Percentiles rank a stretch among this genome's conserved stretches.
These are phyloP conservation scores for Conoideocrella luteorostrata DNA, from an alignment of 2,329 filamentous ascomycete genomes.

Conservation along the genomic window DNA sequence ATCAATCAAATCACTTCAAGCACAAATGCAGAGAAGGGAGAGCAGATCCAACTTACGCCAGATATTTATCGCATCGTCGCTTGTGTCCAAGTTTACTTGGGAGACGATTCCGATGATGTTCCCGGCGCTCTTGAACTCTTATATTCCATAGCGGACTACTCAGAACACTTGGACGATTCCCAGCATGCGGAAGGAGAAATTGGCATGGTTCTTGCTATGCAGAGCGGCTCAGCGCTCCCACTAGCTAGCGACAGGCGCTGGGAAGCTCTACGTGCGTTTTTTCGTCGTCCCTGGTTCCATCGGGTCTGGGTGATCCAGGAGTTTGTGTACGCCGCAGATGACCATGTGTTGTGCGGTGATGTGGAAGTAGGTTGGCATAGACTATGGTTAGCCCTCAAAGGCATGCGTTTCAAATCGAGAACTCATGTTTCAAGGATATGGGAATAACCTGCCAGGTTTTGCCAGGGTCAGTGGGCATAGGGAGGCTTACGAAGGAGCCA, in stretches of 20 bases:
- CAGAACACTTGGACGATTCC: conserved; percentile 8
- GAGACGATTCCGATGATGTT: conserved; percentile 7
- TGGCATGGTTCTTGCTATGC: conserved; percentile 5
- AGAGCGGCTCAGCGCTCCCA: conserved; percentile 7
- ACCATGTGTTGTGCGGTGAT: conserved; percentile 8
- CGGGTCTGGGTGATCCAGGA: conserved; percentile 14
- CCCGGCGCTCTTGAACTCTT: conserved; percentile 6
- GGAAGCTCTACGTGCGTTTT: conserved; percentile 8
- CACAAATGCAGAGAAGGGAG: conserved; percentile 10
- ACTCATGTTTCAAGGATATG: conserved; percentile 9
- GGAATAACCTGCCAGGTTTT: conserved; percentile 1
- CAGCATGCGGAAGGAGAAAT: conserved; percentile 7
- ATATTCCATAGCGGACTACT: conserved; percentile 8
- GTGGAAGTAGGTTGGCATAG: conserved; percentile 10
- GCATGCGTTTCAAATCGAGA: conserved; percentile 11
- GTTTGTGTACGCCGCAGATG: conserved; percentile 10
- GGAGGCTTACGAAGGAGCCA: conserved; percentile 8
- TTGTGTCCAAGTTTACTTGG: conserved; percentile 10
- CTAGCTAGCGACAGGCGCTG: conserved; percentile 6
- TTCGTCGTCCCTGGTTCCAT: conserved; percentile 11
- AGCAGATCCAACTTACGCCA: conserved; percentile 11
- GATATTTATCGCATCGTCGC: conserved; percentile 10
- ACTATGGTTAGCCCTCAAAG: conserved; percentile 9
- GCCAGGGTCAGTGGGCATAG: conserved; percentile 5
- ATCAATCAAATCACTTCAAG: conserved; percentile 11